Evolutionary conservation across 2,329 filamentous ascomycete genomes (phyloP).

Genomic region (Colletotrichum tropicicola): DNA sequence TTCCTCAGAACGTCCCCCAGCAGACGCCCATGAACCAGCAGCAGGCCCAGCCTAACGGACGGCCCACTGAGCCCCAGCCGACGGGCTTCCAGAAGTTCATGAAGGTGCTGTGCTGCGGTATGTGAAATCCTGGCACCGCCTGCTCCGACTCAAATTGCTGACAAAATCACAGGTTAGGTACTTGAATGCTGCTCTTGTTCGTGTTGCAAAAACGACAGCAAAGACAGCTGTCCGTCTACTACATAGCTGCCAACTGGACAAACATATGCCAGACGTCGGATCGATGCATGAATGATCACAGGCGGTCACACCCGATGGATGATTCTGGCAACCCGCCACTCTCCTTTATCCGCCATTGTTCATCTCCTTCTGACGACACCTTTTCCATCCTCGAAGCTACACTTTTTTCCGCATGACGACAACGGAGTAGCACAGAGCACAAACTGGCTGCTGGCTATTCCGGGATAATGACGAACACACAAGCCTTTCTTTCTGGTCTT

Average conservation of each 20-base stretch:
- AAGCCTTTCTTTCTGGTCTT: slow-evolving; percentile 40
- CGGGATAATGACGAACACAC: slow-evolving; percentile 31
- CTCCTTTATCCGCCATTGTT: slow-evolving; percentile 22
- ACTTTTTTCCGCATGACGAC: slow-evolving; percentile 29
- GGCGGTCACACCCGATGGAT: slow-evolving; percentile 25
- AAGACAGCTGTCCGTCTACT: slow-evolving; percentile 11
- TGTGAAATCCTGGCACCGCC: slow-evolving; percentile 21
- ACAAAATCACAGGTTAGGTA: slow-evolving; percentile 19
- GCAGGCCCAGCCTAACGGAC: slow-evolving; percentile 62
- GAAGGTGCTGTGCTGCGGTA: slow-evolving; percentile 90
- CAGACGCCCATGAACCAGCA: slow-evolving; percentile 65
- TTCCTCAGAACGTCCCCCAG: slow-evolving; percentile 71
- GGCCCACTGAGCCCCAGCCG: slow-evolving; percentile 75
- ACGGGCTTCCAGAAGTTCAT: slow-evolving; percentile 91
- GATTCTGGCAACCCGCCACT: slow-evolving; percentile 1
- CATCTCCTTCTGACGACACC: slow-evolving; percentile 20
- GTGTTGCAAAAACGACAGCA: slow-evolving; percentile 21
- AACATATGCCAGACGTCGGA: slow-evolving; percentile 23
- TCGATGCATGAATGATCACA: slow-evolving; percentile 16
- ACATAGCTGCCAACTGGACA: slow-evolving; percentile 25
- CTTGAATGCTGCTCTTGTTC: slow-evolving; percentile 20
- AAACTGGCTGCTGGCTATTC: slow-evolving; percentile 19
- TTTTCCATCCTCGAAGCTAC: slow-evolving; percentile 25
- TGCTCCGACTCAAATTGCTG: neutral
- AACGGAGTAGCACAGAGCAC: slow-evolving; percentile 25